Evolutionary conservation across 345 rosid genomes (phyloP), one percentile per base, ranked within the genome.

Genomic region (Raphanus raphanistrum): DNA sequence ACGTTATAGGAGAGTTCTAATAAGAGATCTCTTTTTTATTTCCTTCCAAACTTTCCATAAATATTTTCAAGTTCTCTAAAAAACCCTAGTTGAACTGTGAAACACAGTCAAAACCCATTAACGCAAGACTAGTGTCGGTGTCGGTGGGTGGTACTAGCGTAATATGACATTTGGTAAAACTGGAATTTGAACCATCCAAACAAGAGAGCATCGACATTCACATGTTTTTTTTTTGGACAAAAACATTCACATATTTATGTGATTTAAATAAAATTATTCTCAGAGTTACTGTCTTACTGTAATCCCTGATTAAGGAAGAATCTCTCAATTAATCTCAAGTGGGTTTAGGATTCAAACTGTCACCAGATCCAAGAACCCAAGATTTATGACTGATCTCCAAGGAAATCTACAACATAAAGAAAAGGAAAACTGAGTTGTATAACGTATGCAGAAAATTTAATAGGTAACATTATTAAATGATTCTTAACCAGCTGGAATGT

Each of bases 71-170:
- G 5, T 71, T 69, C 64, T 79, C 0, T 1, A 5, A 41, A 50
- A 58, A 68, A 71, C 88, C 79, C 29, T 68, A 3, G 58, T 78
- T 74, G 33, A 32, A 6, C 2, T n/a, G 5, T 10, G 29, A 43
- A 79, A 65, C 21, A 21, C 21, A 21, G 21, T 21, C 21, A 21
- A 83, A 81, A 45, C 77, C 69, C 69, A 68, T 25, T 0, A 2
- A 32, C n/a, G 57, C 45, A 38, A 43, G 73, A 68, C 81, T 12
- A 48, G 60, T 69, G 76, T 83, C 79, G 83, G 83, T 75, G 77
- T 78, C 81, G 82, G 72, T 74, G 78, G 74, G 26, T 72, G n/a
- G 50, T 71, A 12, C 26, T 32, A 71, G 35, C 6, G 33, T 67
- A 60, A 13, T 31, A 71, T 43, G 4, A 57, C 25, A 16, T 8